Conservation (phyloP, 257 asterid species). For the Anisodus tanguticus region DNA sequence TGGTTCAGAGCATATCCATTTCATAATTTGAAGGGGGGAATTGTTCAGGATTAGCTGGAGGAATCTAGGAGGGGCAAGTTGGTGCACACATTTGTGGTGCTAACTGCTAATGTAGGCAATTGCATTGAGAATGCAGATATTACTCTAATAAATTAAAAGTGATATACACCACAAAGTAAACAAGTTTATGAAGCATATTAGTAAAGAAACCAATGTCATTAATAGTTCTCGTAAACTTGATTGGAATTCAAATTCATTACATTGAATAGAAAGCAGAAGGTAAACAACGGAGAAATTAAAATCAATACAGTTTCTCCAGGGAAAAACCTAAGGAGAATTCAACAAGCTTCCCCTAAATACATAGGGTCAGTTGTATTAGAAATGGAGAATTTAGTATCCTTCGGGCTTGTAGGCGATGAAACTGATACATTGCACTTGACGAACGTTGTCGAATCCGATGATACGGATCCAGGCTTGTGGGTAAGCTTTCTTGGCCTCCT, state of each 20-base stretch:
- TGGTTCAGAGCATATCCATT: too few relatives aligned
- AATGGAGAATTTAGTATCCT: background rate
- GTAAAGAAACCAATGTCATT: background rate
- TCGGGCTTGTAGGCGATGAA: slow-evolving; percentile 22
- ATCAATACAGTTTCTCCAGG: background rate
- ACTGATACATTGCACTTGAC: slow-evolving; percentile 23
- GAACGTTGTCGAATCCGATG: slow-evolving; percentile 43
- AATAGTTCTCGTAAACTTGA: slow-evolving; percentile 34
- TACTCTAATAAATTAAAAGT: too few relatives aligned
- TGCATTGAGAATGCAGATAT: too few relatives aligned
- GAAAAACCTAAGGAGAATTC: background rate
- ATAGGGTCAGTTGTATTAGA: background rate
- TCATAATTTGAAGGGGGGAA: too few relatives aligned
- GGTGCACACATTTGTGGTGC: too few relatives aligned
- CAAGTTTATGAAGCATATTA: background rate
- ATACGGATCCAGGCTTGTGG: slow-evolving; percentile 42
- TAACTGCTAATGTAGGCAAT: too few relatives aligned
- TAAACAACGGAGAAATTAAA: too few relatives aligned
- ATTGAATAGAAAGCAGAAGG: slow-evolving; percentile 12
- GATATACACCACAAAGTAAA: background rate
- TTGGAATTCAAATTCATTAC: slow-evolving; percentile 34
- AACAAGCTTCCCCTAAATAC: background rate
- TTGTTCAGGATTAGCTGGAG: too few relatives aligned
- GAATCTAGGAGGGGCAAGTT: too few relatives aligned
- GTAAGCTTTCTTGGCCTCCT: slow-evolving; percentile 34